Base-by-base conservation (phyloP, 345 rosid species). In the Citrus maxima region DNA sequence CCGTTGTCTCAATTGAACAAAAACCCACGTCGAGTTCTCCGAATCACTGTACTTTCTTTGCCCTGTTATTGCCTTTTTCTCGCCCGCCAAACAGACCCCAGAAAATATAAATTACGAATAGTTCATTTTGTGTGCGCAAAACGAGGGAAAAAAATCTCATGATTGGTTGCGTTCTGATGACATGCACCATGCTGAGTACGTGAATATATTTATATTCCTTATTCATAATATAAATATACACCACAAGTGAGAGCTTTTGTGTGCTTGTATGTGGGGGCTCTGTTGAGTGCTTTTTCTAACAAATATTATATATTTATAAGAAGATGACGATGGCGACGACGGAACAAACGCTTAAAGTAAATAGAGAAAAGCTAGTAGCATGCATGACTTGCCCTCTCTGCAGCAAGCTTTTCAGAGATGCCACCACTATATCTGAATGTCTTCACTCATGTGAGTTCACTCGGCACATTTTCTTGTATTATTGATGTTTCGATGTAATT, bases 381-480 rank as follows among this genome's bases (percentile, higher is more conserved):
- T 86, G 88, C 88, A 85, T 86, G 84, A 86, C 86, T 8, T 86
- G 91, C 77, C 86, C 85, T 64, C 76, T 88, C 22, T 88, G 89
- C 73, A 13, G 85, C 65, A 75, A 83, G 46, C 80, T 88, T 74
- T 85, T 85, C 51, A 72, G 74, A 34, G 83, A 86, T 28, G 89
- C 92, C 58, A 87, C 92, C 75, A 87, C 90, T 81, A 81, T 89
- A 74, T 84, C 86, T 24, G 90, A 85, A 71, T 89, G 92, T 70
- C 89, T 89, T 65, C 90, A 89, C 73, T 81, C 89, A 22, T 89
- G 92, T 89, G 16, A 82, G 85, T 79, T 55, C 3, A 34, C 65
- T 59, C 8, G 19, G 8, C 54, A 10, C 24, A 18, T 77, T 10
- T 59, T 0, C 14, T 21, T 58, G n/a, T 27, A 59, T 73, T 56